phyloP scores from a whole-genome alignment of 805 yeast species.

The Spathaspora girioi region DNA sequence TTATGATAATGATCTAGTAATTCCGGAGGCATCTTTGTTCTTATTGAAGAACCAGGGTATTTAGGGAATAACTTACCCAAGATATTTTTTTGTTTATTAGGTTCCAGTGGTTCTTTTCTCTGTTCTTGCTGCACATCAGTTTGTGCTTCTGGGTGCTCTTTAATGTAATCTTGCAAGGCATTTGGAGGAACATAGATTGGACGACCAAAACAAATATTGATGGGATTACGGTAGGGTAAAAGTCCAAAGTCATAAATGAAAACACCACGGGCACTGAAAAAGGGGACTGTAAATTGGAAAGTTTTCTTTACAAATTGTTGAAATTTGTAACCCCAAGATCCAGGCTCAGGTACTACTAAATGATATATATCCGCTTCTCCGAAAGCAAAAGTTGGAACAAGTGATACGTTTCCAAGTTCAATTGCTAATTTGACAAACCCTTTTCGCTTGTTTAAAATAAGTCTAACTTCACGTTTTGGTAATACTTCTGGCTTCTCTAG shows the following conservation, averaged over 20 bases:
- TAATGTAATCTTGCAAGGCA: slow-evolving; percentile 26
- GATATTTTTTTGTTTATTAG: slow-evolving; percentile 12
- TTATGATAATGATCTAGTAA: slow-evolving; percentile 67
- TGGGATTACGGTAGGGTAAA: slow-evolving; percentile 78
- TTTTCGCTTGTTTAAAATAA: slow-evolving; percentile 72
- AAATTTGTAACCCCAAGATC: slow-evolving; percentile 46
- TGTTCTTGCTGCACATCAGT: background rate
- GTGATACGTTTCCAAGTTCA: slow-evolving; percentile 66
- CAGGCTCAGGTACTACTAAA: slow-evolving; percentile 37
- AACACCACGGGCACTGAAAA: slow-evolving; percentile 87
- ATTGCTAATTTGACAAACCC: slow-evolving; percentile 90
- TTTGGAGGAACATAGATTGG: slow-evolving; percentile 58
- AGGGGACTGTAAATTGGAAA: slow-evolving; percentile 83
- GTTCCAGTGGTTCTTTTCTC: background rate
- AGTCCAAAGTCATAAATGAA: slow-evolving; percentile 92
- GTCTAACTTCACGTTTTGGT: slow-evolving; percentile 42
- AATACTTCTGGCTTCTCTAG: background rate
- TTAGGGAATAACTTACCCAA: slow-evolving; percentile 18
- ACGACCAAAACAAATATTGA: slow-evolving; percentile 69
- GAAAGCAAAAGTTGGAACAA: slow-evolving; percentile 88
- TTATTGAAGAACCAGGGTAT: slow-evolving; percentile 10
- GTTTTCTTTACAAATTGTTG: slow-evolving; percentile 71
- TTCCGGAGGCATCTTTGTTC: slow-evolving; percentile 33
- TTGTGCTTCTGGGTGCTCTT: slow-evolving; percentile 23
- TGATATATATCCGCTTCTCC: slow-evolving; percentile 74